Evolutionary conservation across 2,329 filamentous ascomycete species (phyloP).

Genomic region (Plectosphaerella plurivora): DNA sequence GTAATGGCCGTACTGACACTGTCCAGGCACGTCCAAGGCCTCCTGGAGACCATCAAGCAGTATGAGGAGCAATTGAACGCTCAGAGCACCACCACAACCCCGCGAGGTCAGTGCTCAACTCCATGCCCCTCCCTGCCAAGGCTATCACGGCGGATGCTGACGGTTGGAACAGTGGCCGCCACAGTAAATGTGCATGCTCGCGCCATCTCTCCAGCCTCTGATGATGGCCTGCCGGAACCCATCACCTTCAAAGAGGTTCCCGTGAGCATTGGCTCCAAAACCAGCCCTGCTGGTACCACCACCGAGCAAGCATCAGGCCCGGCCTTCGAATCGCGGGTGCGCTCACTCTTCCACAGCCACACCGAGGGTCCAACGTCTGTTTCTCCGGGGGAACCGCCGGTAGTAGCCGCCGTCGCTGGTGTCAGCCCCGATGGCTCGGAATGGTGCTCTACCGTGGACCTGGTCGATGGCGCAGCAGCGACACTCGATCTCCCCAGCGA

Average conservation of each 20-base stretch:
- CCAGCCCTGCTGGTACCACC: background rate
- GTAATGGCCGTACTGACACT: background rate
- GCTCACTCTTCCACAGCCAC: background rate
- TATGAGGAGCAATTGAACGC: background rate
- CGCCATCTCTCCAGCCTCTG: background rate
- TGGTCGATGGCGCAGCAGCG: slow-evolving; percentile 5
- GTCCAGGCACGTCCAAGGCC: slow-evolving; percentile 7
- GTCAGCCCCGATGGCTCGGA: background rate
- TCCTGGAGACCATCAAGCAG: background rate
- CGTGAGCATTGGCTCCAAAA: background rate
- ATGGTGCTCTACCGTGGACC: background rate
- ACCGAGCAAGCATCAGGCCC: background rate
- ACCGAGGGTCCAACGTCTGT: background rate
- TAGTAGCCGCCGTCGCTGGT: background rate
- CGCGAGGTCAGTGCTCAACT: background rate
- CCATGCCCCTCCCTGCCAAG: background rate
- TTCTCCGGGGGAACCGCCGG: background rate
- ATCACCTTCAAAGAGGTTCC: background rate
- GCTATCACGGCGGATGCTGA: background rate
- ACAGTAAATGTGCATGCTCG: background rate
- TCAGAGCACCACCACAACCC: background rate
- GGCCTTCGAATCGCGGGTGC: background rate
- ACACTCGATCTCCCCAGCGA: slow-evolving; percentile 9
- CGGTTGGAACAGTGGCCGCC: background rate
- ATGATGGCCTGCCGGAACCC: background rate